A percentile compares a stretch with the other conserved stretches of the same genome.
These are phyloP conservation scores for Starmerella potacharoeniae DNA, from an alignment of 805 yeast genomes.

Conservation along the genomic window DNA sequence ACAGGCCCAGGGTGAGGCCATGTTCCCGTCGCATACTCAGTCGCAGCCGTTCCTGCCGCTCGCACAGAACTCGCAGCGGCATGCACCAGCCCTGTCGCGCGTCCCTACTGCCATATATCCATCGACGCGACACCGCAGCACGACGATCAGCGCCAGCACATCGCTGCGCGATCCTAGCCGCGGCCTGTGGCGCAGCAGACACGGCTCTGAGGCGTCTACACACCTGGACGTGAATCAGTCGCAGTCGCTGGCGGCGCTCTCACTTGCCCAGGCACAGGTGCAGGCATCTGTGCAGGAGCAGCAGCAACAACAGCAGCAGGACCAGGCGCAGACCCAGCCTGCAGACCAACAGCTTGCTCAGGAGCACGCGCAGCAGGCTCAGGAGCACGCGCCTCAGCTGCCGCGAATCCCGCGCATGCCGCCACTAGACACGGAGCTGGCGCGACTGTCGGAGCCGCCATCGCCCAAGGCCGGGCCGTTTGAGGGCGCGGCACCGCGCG, in stretches of 20 bases:
- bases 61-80: not conserved
- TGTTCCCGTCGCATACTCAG: not conserved
- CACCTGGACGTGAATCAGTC: not conserved
- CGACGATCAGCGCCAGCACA: constrained; percentile 6
- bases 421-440: not conserved
- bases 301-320: not conserved
- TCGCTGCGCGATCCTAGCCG: not conserved
- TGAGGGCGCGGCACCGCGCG: not conserved
- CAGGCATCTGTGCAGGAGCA: constrained; percentile 2
- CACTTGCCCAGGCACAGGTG: constrained; percentile 2
- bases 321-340: not conserved
- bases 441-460: not conserved
- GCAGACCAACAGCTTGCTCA: not conserved
- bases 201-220: not conserved
- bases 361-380: not conserved
- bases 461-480: not conserved
- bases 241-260: not conserved
- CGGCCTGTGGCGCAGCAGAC: not conserved
- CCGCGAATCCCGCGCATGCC: not conserved
- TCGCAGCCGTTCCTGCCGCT: not conserved
- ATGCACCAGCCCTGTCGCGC: not conserved
- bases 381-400: not conserved
- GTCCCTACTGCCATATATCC: constrained; percentile 3
- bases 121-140: constrained; percentile 9
- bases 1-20: not conserved